Percentiles rank a stretch among this genome's conserved stretches.
Evolutionary conservation across 2,329 filamentous ascomycete species (phyloP).

Genomic region (Colletotrichum tofieldiae): DNA sequence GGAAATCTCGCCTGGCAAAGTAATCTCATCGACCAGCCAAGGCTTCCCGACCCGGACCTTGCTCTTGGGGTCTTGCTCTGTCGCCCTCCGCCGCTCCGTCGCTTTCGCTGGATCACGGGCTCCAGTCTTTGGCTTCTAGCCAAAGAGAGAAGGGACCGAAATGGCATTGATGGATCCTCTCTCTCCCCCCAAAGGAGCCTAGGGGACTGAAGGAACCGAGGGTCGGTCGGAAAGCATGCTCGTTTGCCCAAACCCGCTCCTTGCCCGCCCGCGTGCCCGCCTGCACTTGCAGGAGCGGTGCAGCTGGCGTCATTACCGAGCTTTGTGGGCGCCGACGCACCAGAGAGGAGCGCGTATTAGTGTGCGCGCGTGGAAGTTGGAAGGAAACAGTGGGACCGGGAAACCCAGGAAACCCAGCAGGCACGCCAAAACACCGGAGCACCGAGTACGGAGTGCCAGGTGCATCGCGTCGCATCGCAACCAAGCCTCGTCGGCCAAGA

Average conservation of each 20-base stretch:
- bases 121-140: not conserved
- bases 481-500: slow-evolving; percentile 19
- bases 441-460: not conserved
- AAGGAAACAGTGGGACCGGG: not conserved
- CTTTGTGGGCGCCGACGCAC: not conserved
- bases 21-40: slow-evolving; percentile 8
- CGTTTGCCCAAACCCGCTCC: slow-evolving; percentile 11
- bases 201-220: slow-evolving; percentile 1
- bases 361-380: not conserved
- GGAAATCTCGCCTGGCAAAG: slow-evolving; percentile 5
- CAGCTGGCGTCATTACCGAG: slow-evolving; percentile 27
- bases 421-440: too few relatives aligned
- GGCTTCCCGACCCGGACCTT: slow-evolving; percentile 1
- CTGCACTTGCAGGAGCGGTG: not conserved
- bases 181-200: not conserved
- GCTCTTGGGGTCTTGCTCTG: not conserved
- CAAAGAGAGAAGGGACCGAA: slow-evolving; percentile 14
- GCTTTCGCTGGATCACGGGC: not conserved
- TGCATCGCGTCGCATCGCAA: slow-evolving; percentile 3
- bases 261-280: not conserved
- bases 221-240: slow-evolving; percentile 9
- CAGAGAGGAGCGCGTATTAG: not conserved
- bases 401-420: too few relatives aligned
- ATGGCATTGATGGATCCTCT: slow-evolving; percentile 15
- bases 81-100: not conserved